Percentiles rank a stretch among this genome's conserved stretches.
Conservation (phyloP, 2,329 filamentous ascomycete genomes). For the Trichoderma arundinaceum region DNA sequence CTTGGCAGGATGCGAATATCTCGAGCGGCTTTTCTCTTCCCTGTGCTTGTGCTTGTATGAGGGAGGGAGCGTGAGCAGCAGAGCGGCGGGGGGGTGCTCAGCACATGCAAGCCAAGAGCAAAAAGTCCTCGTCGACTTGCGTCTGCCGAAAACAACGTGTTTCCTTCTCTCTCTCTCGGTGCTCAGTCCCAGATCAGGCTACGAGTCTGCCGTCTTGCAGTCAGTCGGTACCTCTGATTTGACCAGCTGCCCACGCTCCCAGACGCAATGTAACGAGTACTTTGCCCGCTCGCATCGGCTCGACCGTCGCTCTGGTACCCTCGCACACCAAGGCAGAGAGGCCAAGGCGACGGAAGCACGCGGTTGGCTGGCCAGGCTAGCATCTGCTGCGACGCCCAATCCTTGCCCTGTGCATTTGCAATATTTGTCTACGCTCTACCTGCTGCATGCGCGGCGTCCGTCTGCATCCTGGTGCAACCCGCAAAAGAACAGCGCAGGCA, state of each 20-base stretch:
- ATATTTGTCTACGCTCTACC: too few species aligned
- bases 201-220: too few species aligned
- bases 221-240: too few species aligned
- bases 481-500: too few species aligned
- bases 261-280: too few species aligned
- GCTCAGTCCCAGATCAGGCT: constrained; percentile 4
- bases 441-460: too few species aligned
- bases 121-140: background rate
- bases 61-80: background rate
- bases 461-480: too few species aligned
- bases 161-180: background rate
- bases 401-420: background rate
- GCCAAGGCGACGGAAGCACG: constrained; percentile 19
- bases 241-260: too few species aligned
- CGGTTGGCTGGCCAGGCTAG: background rate
- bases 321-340: too few species aligned
- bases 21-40: background rate
- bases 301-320: too few species aligned
- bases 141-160: too few species aligned
- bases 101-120: constrained; percentile 18
- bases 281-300: too few species aligned
- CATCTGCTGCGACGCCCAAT: background rate
- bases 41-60: background rate
- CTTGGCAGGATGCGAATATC: background rate
- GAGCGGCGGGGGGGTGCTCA: background rate